Base-by-base conservation (phyloP, 2,329 filamentous ascomycete species). In the Exophiala spinifera region DNA sequence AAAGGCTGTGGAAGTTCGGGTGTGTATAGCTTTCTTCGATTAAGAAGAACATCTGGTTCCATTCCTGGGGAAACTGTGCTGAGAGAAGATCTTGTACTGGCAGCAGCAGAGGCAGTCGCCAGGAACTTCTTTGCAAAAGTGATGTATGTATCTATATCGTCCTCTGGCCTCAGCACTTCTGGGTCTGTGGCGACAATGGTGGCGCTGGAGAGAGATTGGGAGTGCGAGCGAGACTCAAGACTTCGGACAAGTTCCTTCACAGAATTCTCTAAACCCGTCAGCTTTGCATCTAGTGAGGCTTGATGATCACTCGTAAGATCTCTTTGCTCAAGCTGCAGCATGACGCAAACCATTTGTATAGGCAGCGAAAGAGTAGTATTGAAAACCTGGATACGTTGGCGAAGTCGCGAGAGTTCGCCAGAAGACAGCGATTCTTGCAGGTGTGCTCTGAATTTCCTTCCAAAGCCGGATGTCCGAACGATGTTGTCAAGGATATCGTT, bases 321-420 rank as follows among this genome's bases (percentile, higher is more conserved):
- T 15, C 60, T 49, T 42, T 63, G 61, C 48, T 58, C 58, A 3
- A 62, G 58, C 40, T 63, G 61, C 20, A 62, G 55, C 43, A 57
- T 62, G 33, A 62, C 49, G 21, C 54, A 57, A 40, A 63, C 57
- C 61, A 62, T 62, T 23, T 63, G 61, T 33, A 63, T 63, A 1
- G 61, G 60, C 7, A 63, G 42, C 7, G 60, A 57, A 14, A 63
- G 39, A 25, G 50, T 53, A 1, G 52, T 36, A 37, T 63, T 63
- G 57, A 62, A 62, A 49, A 61, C 55, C 25, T 57, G 49, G 20
- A 63, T 56, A 28, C 60, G 59, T 23, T 63, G 56, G 13, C 60
- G 60, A n/a, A 62, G 58, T 6, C 55, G 56, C 34, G 50, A 59
- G 14, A 63, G 56, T 28, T 63, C 61, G 20, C 61, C 61, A 19